Evolutionary conservation across 1,284 basidiomycete species (phyloP), one percentile per base, ranked within the genome.

Genomic region (Marasmius tenuissimus): DNA sequence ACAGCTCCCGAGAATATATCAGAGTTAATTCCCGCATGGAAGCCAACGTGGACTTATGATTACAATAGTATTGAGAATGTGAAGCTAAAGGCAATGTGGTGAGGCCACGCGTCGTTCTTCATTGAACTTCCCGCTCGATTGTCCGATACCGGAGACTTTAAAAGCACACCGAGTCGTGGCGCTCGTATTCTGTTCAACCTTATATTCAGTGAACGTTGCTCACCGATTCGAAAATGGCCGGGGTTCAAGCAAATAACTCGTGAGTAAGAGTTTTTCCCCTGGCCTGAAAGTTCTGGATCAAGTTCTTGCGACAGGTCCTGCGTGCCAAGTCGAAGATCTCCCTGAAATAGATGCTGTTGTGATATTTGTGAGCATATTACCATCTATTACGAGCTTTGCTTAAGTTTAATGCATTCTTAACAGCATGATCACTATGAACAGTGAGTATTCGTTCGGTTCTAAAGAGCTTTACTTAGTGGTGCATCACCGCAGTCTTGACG

Each of bases 291-390:
- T n/a, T 8, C n/a, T 39, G 2, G 10, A 34, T 9, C 6, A 7
- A 4, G 22, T 38, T 8, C 16, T 47, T 42, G 27, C 11, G 14
- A 47, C 67, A 78, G 80, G 76, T 14, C 70, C 79, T 0, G 82
- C 84, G 0, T 83, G 83, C 60, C 60, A 69, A 37, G 74, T 81
- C 16, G 72, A 77, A 18, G 81, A 84, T 1, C 70, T 87, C 5
- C 85, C 85, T 0, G 73, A 79, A 14, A 71, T 87, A 20, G 84
- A 87, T 67, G 76, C 77, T 1, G 78, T 87, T 39, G 80, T 83
- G 27, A 76, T 84, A 62, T 76, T 75, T 4, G 75, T 78, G 40
- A 42, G 62, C 49, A 75, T 72, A 18, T 14, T 14, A 58, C n/a
- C 10, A 27, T 14, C 33, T 48, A 27, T 27, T 10, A 22, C 22